Base-by-base conservation (phyloP, 2,329 filamentous ascomycete species). In the Rugonectria rugulosa region DNA sequence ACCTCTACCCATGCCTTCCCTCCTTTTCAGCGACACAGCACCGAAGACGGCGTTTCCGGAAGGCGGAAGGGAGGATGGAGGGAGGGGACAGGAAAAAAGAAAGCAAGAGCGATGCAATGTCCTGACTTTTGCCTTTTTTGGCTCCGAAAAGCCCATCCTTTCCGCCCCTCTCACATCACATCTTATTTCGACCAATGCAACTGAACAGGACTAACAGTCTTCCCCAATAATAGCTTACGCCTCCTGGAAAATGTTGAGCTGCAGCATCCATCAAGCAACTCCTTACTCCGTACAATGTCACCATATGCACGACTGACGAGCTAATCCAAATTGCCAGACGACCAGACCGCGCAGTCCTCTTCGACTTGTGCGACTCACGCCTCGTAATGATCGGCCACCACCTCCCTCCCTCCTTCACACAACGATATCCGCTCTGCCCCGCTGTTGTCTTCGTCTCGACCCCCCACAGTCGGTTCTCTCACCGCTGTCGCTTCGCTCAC, bases 401-500 rank as follows among this genome's bases (percentile, higher is more conserved):
- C 9, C 21, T n/a, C n/a, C n/a, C n/a, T n/a, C 23, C 37, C 5
- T 14, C 32, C 55, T 40, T 50, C 42, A 44, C 44, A 49, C 41
- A 56, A 36, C 41, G 27, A 36, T 40, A 45, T 23, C 31, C 36
- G 20, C 34, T 23, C 29, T 50, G 57, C 62, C 48, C 60, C 59
- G 57, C 55, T 44, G 27, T 26, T 11, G 20, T 46, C n/a, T 20
- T 40, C 37, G 37, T 40, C 2, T 41, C 14, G 34, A 32, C 46
- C 43, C 51, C 21, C 34, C 46, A 58, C 47, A 56, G 34, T 23
- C 44, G 27, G 27, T 24, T 29, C 36, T 19, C 45, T 59, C 58
- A 59, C 58, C 58, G 58, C 58, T 50, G 58, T 51, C 47, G 23
- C 55, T 54, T 45, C 55, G 55, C 57, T 65, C 61, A 58, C 62